These are phyloP conservation scores for Senecio squalidus DNA, from an alignment of 140 eudicot genomes.

Conservation along the genomic window DNA sequence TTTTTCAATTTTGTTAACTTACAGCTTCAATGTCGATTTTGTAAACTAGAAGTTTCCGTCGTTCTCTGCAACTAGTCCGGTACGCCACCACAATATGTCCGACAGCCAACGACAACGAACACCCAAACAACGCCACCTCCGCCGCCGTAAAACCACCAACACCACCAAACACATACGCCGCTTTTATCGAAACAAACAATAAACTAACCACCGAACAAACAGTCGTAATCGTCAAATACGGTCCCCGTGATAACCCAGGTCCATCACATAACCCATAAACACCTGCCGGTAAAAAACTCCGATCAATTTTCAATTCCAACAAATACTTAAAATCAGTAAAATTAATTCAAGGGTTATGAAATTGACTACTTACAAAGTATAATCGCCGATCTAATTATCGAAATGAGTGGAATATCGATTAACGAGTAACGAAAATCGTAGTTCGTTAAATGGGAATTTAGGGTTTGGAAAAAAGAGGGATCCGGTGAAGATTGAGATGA, in stretches of 20 bases:
- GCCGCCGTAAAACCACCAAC: slow-evolving; percentile 15
- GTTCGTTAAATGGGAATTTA: slow-evolving; percentile 44
- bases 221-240: slow-evolving; percentile 75
- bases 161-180: slow-evolving; percentile 67
- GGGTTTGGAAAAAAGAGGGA: slow-evolving; percentile 33
- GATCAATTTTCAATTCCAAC: neutral
- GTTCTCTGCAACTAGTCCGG: slow-evolving; percentile 83
- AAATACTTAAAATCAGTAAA: neutral
- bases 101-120: slow-evolving; percentile 63
- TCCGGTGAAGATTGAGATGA: slow-evolving; percentile 23
- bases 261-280: slow-evolving; percentile 94
- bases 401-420: slow-evolving; percentile 76
- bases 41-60: slow-evolving; percentile 89
- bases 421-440: slow-evolving; percentile 78
- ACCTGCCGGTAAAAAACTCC: slow-evolving; percentile 33
- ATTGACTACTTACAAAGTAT: slow-evolving; percentile 58
- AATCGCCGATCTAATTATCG: slow-evolving; percentile 65
- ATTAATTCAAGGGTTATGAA: neutral
- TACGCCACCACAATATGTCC: slow-evolving; percentile 85
- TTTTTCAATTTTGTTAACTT: slow-evolving; percentile 26
- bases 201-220: slow-evolving; percentile 73
- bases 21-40: slow-evolving; percentile 95
- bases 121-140: slow-evolving; percentile 62
- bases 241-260: slow-evolving; percentile 80
- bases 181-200: slow-evolving; percentile 80